Evolutionary conservation across 73 alveolate genomes (phyloP), one percentile per base, ranked within the genome.

Genomic region (Paraurostyla sp.): DNA sequence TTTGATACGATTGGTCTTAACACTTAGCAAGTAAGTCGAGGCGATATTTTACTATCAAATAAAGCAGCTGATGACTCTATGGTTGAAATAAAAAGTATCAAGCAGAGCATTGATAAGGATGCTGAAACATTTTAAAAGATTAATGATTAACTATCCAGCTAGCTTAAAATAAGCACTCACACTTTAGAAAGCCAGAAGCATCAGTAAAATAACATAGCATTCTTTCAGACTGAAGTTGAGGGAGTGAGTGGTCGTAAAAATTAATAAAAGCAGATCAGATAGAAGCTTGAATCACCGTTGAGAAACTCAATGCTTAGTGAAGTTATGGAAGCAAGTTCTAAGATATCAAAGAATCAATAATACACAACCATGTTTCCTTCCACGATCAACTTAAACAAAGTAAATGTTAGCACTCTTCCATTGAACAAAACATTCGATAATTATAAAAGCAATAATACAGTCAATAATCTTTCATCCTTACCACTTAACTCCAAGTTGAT

Each of bases 291-390:
- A 38, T 38, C 82, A 6, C 82, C 82, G 16, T 30, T 65, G 41
- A 65, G 82, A 65, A 65, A 65, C 41, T 38, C 60, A 15, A 65
- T 35, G 36, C 43, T 65, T n/a, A 65, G 41, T 40, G 82, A 65
- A 38, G 58, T 38, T 7, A 32, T 65, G 16, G 82, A 65, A 38
- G 16, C 9, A 38, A 15, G 36, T 4, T 38, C 82, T 15, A 65
- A 18, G 6, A n/a, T n/a, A n/a, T n/a, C n/a, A n/a, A 16, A 18
- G 16, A 58, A 65, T 65, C 41, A 56, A 11, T 56, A 40, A 11
- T 65, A 35, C 4, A 4, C 60, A 1, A 65, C 50, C 41, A 36
- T 15, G 0, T 13, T 65, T 1, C 82, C 82, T 22, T 38, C 60
- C 36, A 11, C 41, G 0, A 35, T 65, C 36, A 65, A 65, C 58